Evolutionary conservation across 345 rosid genomes (phyloP), one percentile per base, ranked within the genome.

Genomic region (Camelina sativa): DNA sequence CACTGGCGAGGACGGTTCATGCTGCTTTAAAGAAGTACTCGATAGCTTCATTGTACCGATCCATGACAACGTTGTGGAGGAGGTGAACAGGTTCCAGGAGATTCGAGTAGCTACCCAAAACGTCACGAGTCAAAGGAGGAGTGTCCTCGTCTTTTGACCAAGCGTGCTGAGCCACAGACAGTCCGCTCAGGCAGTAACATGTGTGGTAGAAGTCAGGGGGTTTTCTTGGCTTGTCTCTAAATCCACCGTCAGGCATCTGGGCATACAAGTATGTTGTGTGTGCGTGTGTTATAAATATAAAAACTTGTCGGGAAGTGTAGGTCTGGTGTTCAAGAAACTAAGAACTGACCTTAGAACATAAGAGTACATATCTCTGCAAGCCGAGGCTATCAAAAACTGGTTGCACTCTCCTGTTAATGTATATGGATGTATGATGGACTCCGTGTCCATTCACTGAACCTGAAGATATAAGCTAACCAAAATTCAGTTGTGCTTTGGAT

Each of bases 141-240:
- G 85, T 80, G 55, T 85, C 80, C 55, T 79, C 84, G 30, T 84
- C 86, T 61, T 80, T 85, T 12, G 82, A 87, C 81, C 81, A 76
- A 80, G 86, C 82, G 69, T 84, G 84, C 65, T 92, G 98, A 79
- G 96, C 81, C 55, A 87, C 87, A 0, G 99, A 86, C 2, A 95
- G 82, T 30, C 97, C 99, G 11, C 99, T 92, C 7, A 95, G 77
- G 74, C 97, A 95, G 82, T 95, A 95, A 78, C 99, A 95, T 2
- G 99, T 90, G 85, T 95, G 98, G 79, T 95, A 92, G 65, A 77
- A 81, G 78, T 95, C 99, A 67, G 86, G 77, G 5, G 76, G 52
- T 79, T 92, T 95, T 59, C 90, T 83, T 0, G 92, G 97, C 81
- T 95, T 95, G 84, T 95, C 99, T 71, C 89, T 85, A 62, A 95